Evolutionary conservation across 192 early-diverging fungal genomes (phyloP).

Genomic region (Lobosporangium transversale): DNA sequence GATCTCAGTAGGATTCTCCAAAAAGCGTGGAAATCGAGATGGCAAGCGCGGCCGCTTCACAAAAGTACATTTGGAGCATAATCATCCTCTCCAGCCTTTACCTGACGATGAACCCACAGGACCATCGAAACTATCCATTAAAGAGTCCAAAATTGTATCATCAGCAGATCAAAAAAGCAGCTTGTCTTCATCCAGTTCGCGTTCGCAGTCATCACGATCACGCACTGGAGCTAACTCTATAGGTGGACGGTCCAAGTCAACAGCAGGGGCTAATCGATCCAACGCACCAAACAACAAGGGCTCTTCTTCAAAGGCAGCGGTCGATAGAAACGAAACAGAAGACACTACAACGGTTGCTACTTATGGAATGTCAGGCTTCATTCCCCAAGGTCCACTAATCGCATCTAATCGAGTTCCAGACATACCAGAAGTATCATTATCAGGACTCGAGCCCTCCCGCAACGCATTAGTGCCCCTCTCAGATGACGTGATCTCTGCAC

Average conservation of each 20-base stretch:
- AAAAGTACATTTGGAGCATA: conserved; percentile 38
- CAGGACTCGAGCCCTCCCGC: conserved; percentile 12
- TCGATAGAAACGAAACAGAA: neutral
- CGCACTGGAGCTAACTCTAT: neutral
- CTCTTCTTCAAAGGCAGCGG: neutral
- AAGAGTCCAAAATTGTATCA: neutral
- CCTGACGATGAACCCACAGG: conserved; percentile 5
- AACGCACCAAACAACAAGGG: neutral
- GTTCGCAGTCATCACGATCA: conserved; percentile 4
- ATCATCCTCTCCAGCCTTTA: conserved; percentile 31
- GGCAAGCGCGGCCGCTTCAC: conserved; percentile 48
- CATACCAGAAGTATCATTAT: conserved; percentile 5
- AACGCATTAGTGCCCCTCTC: conserved; percentile 16
- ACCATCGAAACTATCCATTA: conserved; percentile 11
- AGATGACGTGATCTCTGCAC: conserved; percentile 10
- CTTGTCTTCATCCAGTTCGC: conserved; percentile 1
- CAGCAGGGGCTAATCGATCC: neutral
- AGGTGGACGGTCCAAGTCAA: conserved; percentile 2
- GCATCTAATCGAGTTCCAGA: neutral
- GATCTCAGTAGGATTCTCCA: conserved; percentile 53
- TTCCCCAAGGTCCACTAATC: conserved; percentile 9
- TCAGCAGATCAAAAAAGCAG: neutral
- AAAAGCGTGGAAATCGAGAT: conserved; percentile 46
- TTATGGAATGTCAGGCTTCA: conserved; percentile 13
- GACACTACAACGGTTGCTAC: neutral